A percentile compares a stretch with the other conserved stretches of the same genome.
These are phyloP conservation scores for Pythium plurisporium DNA, from an alignment of 352 stramenopile species.

Conservation along the genomic window DNA sequence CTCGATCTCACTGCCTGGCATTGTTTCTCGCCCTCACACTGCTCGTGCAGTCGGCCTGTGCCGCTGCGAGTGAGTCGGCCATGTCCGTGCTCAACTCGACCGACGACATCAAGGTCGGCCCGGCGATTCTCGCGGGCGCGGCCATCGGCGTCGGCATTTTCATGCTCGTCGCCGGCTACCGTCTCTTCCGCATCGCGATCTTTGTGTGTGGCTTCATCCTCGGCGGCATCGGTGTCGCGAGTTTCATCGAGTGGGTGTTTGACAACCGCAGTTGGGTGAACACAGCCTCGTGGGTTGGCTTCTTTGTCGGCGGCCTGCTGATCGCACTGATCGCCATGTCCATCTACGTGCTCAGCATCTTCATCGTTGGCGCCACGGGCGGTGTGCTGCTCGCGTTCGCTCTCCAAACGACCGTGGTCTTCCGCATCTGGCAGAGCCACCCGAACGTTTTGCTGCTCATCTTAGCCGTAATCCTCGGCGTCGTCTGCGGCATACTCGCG, in stretches of 20 bases:
- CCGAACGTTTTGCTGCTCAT: conserved; percentile 51
- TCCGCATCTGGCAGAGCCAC: conserved; percentile 52
- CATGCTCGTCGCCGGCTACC: conserved; percentile 47
- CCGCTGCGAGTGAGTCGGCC: conserved; percentile 25
- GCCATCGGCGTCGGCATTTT: conserved; percentile 42
- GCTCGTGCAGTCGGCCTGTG: conserved; percentile 32
- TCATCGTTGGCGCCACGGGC: conserved; percentile 49
- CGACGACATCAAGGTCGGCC: conserved; percentile 30
- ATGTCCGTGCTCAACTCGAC: conserved; percentile 39
- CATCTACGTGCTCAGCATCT: conserved; percentile 47
- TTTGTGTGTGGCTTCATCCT: conserved; percentile 59
- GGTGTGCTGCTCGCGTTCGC: conserved; percentile 52
- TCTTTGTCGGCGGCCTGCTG: conserved; percentile 53
- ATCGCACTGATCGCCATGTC: conserved; percentile 46
- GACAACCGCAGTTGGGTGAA: conserved; percentile 43
- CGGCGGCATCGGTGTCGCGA: conserved; percentile 44
- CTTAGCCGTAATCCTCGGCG: conserved; percentile 29
- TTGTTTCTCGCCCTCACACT: conserved; percentile 38
- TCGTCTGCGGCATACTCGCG: conserved; percentile 37
- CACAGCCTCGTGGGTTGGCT: conserved; percentile 66
- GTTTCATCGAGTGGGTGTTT: conserved; percentile 51
- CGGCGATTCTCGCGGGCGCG: conserved; percentile 32
- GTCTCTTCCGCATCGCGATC: conserved; percentile 51
- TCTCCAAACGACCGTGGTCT: conserved; percentile 49
- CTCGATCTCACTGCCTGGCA: conserved; percentile 36